phyloP scores from a whole-genome alignment of 2,329 filamentous ascomycete genomes.

The Ustilaginoidea virens region DNA sequence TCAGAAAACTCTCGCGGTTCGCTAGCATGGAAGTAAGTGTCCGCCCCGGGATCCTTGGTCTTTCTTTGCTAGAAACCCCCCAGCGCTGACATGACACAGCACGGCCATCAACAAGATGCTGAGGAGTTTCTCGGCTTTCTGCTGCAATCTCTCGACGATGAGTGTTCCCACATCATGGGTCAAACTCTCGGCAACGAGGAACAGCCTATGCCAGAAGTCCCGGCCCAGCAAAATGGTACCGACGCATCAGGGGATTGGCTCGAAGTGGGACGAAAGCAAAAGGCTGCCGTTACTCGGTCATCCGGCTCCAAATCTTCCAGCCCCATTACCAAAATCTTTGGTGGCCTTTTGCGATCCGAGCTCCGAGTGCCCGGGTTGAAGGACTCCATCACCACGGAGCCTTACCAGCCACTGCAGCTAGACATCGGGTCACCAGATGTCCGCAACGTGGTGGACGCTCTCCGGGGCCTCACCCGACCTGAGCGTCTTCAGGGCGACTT shows the following conservation, averaged over 20 bases:
- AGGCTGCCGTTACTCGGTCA: constrained; percentile 69
- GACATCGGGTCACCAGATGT: constrained; percentile 83
- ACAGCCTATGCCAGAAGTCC: constrained; percentile 15
- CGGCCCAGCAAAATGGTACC: constrained; percentile 12
- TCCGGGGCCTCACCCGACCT: constrained; percentile 68
- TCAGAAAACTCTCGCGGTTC: constrained; percentile 74
- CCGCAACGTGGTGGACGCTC: constrained; percentile 79
- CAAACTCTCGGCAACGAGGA: constrained; percentile 25
- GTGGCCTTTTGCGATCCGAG: constrained; percentile 79
- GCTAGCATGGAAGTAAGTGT: constrained; percentile 79
- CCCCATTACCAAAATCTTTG: constrained; percentile 88
- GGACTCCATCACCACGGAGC: constrained; percentile 80
- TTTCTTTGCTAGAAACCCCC: too few species aligned
- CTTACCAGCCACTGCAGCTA: constrained; percentile 85
- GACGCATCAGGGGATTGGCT: constrained; percentile 50
- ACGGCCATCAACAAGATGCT: constrained; percentile 93
- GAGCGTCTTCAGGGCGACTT: constrained; percentile 81
- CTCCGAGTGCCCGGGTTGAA: constrained; percentile 76
- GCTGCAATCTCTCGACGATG: constrained; percentile 82
- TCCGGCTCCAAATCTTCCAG: constrained; percentile 64
- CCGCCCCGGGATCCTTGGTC: too few species aligned
- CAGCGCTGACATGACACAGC: constrained; percentile 31
- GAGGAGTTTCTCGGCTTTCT: constrained; percentile 94
- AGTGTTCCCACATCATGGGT: constrained; percentile 63
- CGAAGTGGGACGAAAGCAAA: constrained; percentile 88